Conservation (phyloP, 805 yeast species). For the Komagataella pseudopastoris region DNA sequence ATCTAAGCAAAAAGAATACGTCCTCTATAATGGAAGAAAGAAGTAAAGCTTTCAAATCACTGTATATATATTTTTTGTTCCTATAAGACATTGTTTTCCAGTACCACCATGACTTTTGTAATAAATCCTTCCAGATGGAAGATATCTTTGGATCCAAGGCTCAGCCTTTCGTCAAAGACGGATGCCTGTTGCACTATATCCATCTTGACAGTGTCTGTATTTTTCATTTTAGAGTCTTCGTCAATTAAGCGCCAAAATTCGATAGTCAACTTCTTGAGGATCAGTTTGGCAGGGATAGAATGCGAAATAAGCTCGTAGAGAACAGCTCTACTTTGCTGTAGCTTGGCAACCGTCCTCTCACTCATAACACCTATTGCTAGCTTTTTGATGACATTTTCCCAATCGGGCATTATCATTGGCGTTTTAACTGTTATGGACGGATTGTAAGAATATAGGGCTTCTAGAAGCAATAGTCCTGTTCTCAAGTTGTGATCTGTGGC, state of each 20-base stretch:
- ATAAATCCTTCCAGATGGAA: slow-evolving; percentile 92
- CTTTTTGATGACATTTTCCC: slow-evolving; percentile 70
- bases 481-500: slow-evolving; percentile 63
- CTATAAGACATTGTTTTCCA: slow-evolving; percentile 27
- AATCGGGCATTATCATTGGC: slow-evolving; percentile 61
- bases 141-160: slow-evolving; percentile 78
- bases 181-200: slow-evolving; percentile 49
- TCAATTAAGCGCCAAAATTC: slow-evolving; percentile 15
- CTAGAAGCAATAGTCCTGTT: slow-evolving; percentile 64
- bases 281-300: slow-evolving; percentile 82
- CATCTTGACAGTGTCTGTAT: slow-evolving; percentile 18
- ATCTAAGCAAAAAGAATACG: slow-evolving; percentile 38
- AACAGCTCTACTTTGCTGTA: slow-evolving; percentile 48
- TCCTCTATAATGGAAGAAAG: slow-evolving; percentile 16
- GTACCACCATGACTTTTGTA: slow-evolving; percentile 72
- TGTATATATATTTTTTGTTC: background rate
- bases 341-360: slow-evolving; percentile 49
- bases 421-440: slow-evolving; percentile 34
- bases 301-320: slow-evolving; percentile 82
- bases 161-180: slow-evolving; percentile 70
- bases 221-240: slow-evolving; percentile 6
- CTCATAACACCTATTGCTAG: slow-evolving; percentile 46
- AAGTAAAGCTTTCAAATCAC: background rate
- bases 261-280: slow-evolving; percentile 45
- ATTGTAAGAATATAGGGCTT: slow-evolving; percentile 65